Evolutionary conservation across 345 rosid species (phyloP), one percentile per base, ranked within the genome.

Genomic region (Eucalyptus regnans): DNA sequence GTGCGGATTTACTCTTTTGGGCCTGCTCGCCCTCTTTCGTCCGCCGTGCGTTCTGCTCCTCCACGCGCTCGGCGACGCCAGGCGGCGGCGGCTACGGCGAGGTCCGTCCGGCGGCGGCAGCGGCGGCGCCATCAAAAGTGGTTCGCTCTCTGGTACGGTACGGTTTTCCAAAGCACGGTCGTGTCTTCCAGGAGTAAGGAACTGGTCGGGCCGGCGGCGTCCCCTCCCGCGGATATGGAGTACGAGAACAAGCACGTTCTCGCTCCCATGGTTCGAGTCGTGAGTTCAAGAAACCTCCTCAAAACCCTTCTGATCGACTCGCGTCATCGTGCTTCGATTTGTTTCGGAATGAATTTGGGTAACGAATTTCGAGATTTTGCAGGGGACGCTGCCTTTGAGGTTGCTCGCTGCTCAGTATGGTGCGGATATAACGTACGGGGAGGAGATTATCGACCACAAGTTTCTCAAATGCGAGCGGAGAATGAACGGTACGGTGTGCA

Each of bases 211-310:
- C 5, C 41, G 41, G 54, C 58, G 58, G 58, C 17, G 87, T 31
- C 9, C 84, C 51, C 50, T 86, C 22, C 56, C 33, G 86, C 62
- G 92, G 68, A 60, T 89, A 97, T 97, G 99, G 98, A 97, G 86
- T 97, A 95, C 94, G 86, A 87, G 90, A 93, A 95, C 94, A 97
- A 96, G 96, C 95, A 94, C 8, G 94, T 97, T 16, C 99, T 97
- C 14, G 99, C 99, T 94, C 99, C 99, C 88, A 97, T 97, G 98
- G 99, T 97, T 92, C 96, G 99, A 88, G 96, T 96, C 88, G 99
- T 97, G 90, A 93, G 98, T 94, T 71, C 48, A 14, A 3, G 0
- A 2, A 9, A 23, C 37, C 76, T 22, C 44, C 86, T 87, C 23
- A 56, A n/a, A 18, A 41, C 25, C 33, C 27, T 33, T 87, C 33